Conservation (phyloP, 345 rosid genomes). For the Dovyalis caffra region DNA sequence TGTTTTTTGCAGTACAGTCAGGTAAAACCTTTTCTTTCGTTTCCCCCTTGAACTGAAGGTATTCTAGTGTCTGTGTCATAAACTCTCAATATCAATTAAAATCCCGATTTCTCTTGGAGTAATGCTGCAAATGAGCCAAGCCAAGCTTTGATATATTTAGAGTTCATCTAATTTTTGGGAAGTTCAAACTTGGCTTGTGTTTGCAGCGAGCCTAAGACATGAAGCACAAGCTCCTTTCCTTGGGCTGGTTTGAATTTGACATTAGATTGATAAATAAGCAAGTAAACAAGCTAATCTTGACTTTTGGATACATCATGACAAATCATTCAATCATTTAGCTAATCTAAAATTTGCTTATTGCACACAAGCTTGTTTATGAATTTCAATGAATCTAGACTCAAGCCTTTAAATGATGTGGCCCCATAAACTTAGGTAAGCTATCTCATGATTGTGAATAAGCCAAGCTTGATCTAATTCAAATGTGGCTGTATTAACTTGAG, state of each 20-base stretch:
- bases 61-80: background rate
- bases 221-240: background rate
- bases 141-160: background rate
- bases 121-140: background rate
- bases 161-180: background rate
- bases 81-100: background rate
- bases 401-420: background rate
- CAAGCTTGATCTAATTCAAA: background rate
- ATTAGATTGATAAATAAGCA: background rate
- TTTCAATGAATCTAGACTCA: background rate
- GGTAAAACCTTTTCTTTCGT: slow-evolving; percentile 44
- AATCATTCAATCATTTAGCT: background rate
- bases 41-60: background rate
- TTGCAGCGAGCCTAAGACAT: background rate
- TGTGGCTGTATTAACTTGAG: background rate
- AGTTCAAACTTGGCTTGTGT: background rate
- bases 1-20: slow-evolving; percentile 61
- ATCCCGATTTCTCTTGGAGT: background rate
- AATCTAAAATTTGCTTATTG: background rate
- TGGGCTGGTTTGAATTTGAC: background rate
- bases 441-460: background rate
- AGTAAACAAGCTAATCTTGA: background rate
- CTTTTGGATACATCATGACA: background rate
- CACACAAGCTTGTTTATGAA: background rate
- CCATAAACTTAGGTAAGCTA: background rate